These are phyloP conservation scores for Cercophora scortea DNA, from an alignment of 495 filamentous ascomycete genomes.

Conservation along the genomic window DNA sequence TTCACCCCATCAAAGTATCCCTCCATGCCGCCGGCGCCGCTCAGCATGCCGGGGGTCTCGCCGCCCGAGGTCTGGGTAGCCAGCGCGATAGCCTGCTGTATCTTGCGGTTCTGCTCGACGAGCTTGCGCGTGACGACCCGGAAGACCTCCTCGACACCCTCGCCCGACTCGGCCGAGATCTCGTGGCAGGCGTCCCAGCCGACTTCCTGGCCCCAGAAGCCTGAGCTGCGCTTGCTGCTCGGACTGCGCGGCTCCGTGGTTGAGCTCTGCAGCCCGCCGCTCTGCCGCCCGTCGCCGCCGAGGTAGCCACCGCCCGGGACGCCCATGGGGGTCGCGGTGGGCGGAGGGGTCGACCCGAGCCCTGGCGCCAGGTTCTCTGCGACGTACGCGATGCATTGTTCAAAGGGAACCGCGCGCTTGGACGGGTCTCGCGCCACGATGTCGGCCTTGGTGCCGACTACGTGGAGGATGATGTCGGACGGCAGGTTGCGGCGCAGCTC, in stretches of 20 bases:
- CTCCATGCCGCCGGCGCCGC: conserved; percentile 16
- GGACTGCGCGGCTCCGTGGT: conserved; percentile 50
- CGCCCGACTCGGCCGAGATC: conserved; percentile 87
- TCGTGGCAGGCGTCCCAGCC: conserved; percentile 97
- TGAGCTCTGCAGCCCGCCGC: background rate
- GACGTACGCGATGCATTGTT: conserved; percentile 89
- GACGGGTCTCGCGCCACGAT: conserved; percentile 75
- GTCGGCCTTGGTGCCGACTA: conserved; percentile 93
- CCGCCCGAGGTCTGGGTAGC: conserved; percentile 30
- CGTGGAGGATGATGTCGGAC: conserved; percentile 78
- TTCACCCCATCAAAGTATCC: conserved; percentile 42
- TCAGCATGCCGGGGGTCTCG: conserved; percentile 1
- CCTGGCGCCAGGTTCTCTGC: conserved; percentile 77
- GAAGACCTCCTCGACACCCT: conserved; percentile 97
- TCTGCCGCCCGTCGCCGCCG: background rate
- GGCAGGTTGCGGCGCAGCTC: conserved; percentile 67
- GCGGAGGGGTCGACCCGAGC: conserved; percentile 54
- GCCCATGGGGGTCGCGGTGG: conserved; percentile 42
- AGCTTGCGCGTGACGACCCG: conserved; percentile 89
- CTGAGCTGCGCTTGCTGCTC: conserved; percentile 69
- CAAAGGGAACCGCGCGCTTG: conserved; percentile 77
- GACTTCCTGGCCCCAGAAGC: conserved; percentile 86
- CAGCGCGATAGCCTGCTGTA: conserved; percentile 45
- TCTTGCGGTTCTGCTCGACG: conserved; percentile 79
- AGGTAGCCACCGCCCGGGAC: background rate